Percentiles rank a stretch among this genome's conserved stretches.
Conservation (phyloP, 768 basidiomycete species). For the Rhodotorula graminis region DNA sequence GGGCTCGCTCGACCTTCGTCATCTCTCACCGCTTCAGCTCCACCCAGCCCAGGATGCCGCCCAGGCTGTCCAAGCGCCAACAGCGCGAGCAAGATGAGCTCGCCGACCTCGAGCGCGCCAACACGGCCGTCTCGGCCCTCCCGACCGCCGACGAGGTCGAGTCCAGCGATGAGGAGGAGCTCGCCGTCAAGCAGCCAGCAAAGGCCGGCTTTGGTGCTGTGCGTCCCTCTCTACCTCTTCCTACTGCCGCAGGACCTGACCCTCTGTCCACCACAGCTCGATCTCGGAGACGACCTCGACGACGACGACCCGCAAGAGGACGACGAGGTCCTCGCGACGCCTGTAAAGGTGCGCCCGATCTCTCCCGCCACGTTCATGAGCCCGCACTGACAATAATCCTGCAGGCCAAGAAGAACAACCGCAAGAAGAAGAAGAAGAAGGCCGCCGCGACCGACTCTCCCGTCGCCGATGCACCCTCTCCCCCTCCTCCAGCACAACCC, state of each 20-base stretch:
- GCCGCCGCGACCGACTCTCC: conserved; percentile 28
- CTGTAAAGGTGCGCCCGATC: conserved; percentile 7
- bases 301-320: conserved; percentile 51
- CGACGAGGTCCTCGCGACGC: not conserved
- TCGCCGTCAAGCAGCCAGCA: conserved; percentile 5
- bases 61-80: conserved; percentile 47
- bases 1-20: not conserved
- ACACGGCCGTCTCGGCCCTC: not conserved
- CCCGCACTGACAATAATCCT: not conserved
- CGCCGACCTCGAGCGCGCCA: conserved; percentile 39
- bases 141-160: conserved; percentile 27
- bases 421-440: conserved; percentile 47
- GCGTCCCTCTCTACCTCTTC: not conserved
- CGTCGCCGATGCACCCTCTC: not conserved
- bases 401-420: conserved; percentile 30
- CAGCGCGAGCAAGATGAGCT: conserved; percentile 48
- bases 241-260: not conserved
- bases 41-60: conserved; percentile 6
- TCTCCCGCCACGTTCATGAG: no score
- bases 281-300: conserved; percentile 45
- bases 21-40: no score
- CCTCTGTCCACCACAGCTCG: conserved; percentile 38
- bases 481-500: not conserved
- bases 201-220: conserved; percentile 42
- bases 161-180: conserved; percentile 12